Base-by-base conservation (phyloP, 1,284 basidiomycete genomes). In the Mrakiaceae sp. region DNA sequence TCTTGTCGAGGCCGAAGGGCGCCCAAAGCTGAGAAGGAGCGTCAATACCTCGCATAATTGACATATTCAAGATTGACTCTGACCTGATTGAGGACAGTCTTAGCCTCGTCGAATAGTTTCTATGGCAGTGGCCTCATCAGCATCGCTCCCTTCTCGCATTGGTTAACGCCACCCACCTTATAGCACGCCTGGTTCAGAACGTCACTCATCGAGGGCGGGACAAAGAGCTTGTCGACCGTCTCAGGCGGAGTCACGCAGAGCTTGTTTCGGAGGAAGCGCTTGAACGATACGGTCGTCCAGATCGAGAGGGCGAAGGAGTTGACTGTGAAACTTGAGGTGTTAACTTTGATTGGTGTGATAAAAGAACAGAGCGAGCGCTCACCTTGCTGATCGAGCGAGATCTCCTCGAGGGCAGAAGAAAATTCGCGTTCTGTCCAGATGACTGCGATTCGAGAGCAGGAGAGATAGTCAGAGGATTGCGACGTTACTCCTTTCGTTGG, bases 281-380 rank as follows among this genome's bases (percentile, higher is more conserved):
- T 59, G 63, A 43, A 64, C 12, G 57, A 47, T 3, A 58, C 50
- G 2, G 57, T 64, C 50, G 58, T 47, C 57, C 56, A 64, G 46
- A 64, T 64, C 5, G 63, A 59, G n/a, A 64, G 50, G 1, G 63
- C 56, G 16, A 64, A 59, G 9, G 57, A 27, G 56, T 53, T 53
- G 51, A 64, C 63, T 63, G 46, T 12, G n/a, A 3, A 6, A 16
- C 2, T 27, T 27, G 27, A 27, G 27, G 27, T 27, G 27, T 27
- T 2, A 27, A 1, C 27, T 27, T 27, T 27, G 27, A 27, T 2
- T 27, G 27, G 27, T 27, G 27, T 27, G 27, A 27, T 44, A 14
- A 9, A 11, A 39, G 8, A 60, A 27, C 48, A 14, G 16, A 16
- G 16, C 14, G 44, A 4, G 14, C 2, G 44, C 61, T 40, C 46